Percentiles rank a stretch among this genome's conserved stretches.
phyloP scores from a whole-genome alignment of 2,329 filamentous ascomycete species.

The Trichoderma sp. region DNA sequence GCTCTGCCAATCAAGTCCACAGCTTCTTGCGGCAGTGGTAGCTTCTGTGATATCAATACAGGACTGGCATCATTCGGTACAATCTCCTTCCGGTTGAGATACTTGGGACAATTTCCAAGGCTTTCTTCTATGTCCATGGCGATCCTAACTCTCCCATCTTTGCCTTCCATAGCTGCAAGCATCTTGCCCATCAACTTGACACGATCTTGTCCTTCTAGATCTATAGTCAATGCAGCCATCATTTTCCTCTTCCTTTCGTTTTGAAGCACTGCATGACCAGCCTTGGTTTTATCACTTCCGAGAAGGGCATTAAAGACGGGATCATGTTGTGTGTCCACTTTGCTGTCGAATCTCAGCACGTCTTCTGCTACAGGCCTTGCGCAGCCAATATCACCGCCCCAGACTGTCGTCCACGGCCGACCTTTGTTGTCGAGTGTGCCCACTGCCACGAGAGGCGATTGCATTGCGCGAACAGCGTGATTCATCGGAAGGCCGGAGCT shows the following conservation, averaged over 20 bases:
- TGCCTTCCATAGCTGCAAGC: conserved; percentile 50
- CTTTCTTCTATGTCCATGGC: not conserved
- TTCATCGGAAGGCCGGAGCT: conserved; percentile 54
- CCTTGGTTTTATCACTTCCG: not conserved
- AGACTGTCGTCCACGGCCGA: not conserved
- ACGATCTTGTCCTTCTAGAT: conserved; percentile 53
- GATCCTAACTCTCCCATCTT: not conserved
- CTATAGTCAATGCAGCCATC: conserved; percentile 57
- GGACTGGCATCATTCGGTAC: not conserved
- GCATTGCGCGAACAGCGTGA: not conserved
- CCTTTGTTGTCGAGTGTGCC: not conserved
- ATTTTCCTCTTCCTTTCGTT: conserved; percentile 38
- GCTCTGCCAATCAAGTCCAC: not conserved
- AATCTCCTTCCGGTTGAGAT: not conserved
- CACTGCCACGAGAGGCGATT: not conserved
- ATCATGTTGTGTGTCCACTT: not conserved
- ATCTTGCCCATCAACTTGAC: conserved; percentile 72
- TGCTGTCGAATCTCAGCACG: not conserved
- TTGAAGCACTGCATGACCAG: not conserved
- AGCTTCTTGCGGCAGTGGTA: not conserved
- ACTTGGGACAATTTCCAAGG: not conserved
- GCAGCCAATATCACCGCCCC: not conserved
- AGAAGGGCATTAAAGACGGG: not conserved
- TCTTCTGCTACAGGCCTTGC: not conserved
- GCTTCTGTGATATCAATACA: not conserved